A percentile compares a stretch with the other conserved stretches of the same genome.
These are phyloP conservation scores for Anastatica hierochuntica DNA, from an alignment of 345 rosid species.

Conservation along the genomic window DNA sequence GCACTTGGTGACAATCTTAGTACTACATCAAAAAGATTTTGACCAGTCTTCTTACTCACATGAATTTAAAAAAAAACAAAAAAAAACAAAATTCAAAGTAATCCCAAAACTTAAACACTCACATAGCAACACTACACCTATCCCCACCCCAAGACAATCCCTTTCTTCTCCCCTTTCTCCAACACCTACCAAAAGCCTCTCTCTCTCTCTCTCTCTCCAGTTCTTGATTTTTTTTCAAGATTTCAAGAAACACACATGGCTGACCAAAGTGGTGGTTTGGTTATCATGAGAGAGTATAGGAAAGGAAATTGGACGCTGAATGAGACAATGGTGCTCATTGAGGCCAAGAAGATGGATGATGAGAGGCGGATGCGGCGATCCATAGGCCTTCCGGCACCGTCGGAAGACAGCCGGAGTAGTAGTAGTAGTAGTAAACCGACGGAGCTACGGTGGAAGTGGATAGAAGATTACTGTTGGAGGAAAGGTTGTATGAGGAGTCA, in stretches of 20 bases:
- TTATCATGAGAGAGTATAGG: slow-evolving; percentile 58
- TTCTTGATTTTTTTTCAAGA: slow-evolving; percentile 26
- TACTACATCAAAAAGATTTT: slow-evolving; percentile 28
- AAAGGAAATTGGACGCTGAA: slow-evolving; percentile 79
- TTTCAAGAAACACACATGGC: slow-evolving; percentile 30
- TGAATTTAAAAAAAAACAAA: no score
- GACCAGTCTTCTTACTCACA: slow-evolving; percentile 32
- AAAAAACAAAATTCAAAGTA: background rate
- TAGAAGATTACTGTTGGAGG: slow-evolving; percentile 82
- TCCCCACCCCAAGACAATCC: slow-evolving; percentile 27
- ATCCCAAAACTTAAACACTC: slow-evolving; percentile 9
- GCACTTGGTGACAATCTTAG: slow-evolving; percentile 38
- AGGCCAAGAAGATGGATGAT: slow-evolving; percentile 82
- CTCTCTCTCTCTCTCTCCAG: slow-evolving; percentile 15
- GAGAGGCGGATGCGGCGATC: slow-evolving; percentile 66
- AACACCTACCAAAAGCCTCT: slow-evolving; percentile 30
- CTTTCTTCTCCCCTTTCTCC: slow-evolving; percentile 32
- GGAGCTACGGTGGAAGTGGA: slow-evolving; percentile 95
- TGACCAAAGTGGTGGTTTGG: slow-evolving; percentile 38
- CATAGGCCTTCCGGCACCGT: slow-evolving; percentile 16
- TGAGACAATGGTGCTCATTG: slow-evolving; percentile 77
- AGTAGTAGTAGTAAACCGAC: slow-evolving; percentile 43
- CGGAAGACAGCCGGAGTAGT: slow-evolving; percentile 26
- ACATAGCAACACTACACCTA: slow-evolving; percentile 15
- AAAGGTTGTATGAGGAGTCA: slow-evolving; percentile 72